Conservation (phyloP, 2,329 filamentous ascomycete genomes). For the Sarocladiaceae sp. region DNA sequence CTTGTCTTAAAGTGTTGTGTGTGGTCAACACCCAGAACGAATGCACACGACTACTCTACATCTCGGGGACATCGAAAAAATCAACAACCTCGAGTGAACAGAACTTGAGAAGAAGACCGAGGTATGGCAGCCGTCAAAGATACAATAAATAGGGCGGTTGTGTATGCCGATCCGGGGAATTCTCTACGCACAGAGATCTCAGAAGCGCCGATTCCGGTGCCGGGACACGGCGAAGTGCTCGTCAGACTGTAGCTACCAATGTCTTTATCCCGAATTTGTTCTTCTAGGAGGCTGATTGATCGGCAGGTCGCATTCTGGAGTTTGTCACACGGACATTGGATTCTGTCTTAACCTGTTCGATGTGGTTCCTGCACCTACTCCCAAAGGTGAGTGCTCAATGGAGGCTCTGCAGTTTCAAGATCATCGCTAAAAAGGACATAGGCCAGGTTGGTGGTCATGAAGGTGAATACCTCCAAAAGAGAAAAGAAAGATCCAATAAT, state of each 20-base stretch:
- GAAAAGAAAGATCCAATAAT: background rate
- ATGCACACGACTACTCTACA: too few relatives aligned
- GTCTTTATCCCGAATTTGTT: background rate
- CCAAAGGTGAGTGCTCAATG: background rate
- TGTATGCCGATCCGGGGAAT: constrained; percentile 2
- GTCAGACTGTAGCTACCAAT: background rate
- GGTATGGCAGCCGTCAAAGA: background rate
- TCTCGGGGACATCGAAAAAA: too few relatives aligned
- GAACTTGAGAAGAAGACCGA: background rate
- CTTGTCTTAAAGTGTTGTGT: too few relatives aligned
- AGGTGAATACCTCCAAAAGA: background rate
- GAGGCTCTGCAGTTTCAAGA: background rate
- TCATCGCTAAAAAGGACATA: background rate
- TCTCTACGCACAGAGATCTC: constrained; percentile 1
- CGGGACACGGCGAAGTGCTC: constrained; percentile 17
- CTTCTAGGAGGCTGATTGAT: background rate
- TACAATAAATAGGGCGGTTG: background rate
- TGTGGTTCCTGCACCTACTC: background rate
- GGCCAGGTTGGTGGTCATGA: constrained; percentile 6
- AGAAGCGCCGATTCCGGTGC: constrained; percentile 13
- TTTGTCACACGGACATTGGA: constrained; percentile 21
- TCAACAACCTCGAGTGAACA: too few relatives aligned
- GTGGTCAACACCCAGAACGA: too few relatives aligned
- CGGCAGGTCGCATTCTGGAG: constrained; percentile 18
- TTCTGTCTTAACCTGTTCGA: constrained; percentile 12